Evolutionary conservation across 768 basidiomycete species (phyloP), one percentile per base, ranked within the genome.

Genomic region (Boletellus ananiceps): DNA sequence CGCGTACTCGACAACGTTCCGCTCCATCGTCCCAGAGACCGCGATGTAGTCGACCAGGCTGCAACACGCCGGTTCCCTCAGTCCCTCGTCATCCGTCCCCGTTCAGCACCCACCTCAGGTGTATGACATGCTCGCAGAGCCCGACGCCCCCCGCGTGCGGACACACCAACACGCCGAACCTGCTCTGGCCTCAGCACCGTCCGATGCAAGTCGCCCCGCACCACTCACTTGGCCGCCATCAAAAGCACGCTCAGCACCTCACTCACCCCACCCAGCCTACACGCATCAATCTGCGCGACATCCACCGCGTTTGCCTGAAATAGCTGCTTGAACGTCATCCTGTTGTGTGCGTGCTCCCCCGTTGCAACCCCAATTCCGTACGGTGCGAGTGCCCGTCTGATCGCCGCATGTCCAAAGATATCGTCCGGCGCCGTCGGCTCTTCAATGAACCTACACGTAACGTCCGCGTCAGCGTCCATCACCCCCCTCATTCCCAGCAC

Each of bases 91-190:
- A 11, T 38, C 11, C 15, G 4, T 8, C 29, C 31, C n/a, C 40
- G 25, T 33, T 11, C 14, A 32, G 12, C 16, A 59, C 70, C 16
- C 55, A 82, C 85, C 83, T 85, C 42, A 88, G 69, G 60, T 89
- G 88, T 57, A 93, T 90, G 41, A 89, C 90, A 68, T 93, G 88
- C 73, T 95, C 91, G 63, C 93, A 94, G 29, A 95, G 73, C 7
- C 92, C 92, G 35, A 96, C 90, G 54, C 93, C 93, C 23, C 92
- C 93, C 0, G 92, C 90, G 62, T 95, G 94, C 4, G 92, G 93
- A 62, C 90, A 93, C 13, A 93, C 89, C 4, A 86, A 83, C 29
- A 92, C 76, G 40, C 87, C 88, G 60, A 88, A 92, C 59, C 84
- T 88, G 50, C 8, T n/a, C 44, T 43, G 23, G 40, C 23, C 45